These are phyloP conservation scores for Penicillium capsulatum DNA, from an alignment of 2,329 filamentous ascomycete genomes.

Conservation along the genomic window DNA sequence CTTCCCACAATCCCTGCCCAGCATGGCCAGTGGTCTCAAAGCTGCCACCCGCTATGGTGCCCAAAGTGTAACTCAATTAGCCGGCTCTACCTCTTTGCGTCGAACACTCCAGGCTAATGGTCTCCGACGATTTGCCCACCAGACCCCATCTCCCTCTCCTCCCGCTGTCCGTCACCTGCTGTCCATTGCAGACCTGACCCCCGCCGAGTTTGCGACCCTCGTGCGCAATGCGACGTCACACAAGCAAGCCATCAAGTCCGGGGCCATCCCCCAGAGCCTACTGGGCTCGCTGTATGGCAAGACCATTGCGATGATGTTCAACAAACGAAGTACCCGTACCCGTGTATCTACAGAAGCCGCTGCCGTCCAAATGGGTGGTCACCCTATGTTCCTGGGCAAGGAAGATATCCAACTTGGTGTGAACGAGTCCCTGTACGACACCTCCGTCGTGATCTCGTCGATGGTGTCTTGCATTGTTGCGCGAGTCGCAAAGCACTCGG, in stretches of 20 bases:
- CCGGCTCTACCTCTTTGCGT: conserved; percentile 24
- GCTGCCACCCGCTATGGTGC: conserved; percentile 26
- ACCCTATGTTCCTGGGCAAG: conserved; percentile 94
- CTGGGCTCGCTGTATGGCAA: conserved; percentile 64
- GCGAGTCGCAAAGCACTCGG: conserved; percentile 71
- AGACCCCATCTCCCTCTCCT: conserved; percentile 45
- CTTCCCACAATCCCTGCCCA: conserved; percentile 10
- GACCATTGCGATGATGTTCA: conserved; percentile 94
- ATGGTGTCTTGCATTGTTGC: conserved; percentile 83
- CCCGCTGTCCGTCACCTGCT: conserved; percentile 78
- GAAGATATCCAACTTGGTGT: conserved; percentile 93
- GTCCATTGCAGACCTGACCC: conserved; percentile 80
- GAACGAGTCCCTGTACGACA: conserved; percentile 94
- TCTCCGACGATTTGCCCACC: conserved; percentile 34
- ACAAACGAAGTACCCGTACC: conserved; percentile 89
- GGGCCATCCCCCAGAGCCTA: conserved; percentile 57
- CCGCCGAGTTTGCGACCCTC: conserved; percentile 73
- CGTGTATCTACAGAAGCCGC: conserved; percentile 91
- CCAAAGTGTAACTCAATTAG: conserved; percentile 28
- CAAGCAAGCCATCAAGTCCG: conserved; percentile 73
- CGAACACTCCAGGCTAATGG: conserved; percentile 27
- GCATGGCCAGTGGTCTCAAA: conserved; percentile 28
- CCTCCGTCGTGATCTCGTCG: conserved; percentile 85
- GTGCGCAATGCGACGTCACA: conserved; percentile 75
- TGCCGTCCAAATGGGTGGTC: conserved; percentile 79